Conservation (phyloP, 352 stramenopile genomes). For the Phytophthora citrophthora region DNA sequence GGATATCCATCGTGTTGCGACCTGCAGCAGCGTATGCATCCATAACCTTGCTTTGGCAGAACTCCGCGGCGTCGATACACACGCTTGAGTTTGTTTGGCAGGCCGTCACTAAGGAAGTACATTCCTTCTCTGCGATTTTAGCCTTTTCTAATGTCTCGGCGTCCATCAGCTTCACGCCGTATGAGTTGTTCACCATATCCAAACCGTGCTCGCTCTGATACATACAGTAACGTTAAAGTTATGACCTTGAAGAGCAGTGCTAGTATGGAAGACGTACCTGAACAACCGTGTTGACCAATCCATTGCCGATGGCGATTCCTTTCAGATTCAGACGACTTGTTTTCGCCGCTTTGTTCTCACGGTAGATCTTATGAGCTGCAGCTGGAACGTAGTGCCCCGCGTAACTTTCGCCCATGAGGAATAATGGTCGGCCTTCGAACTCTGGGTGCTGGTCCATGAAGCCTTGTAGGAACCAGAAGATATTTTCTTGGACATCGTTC, state of each 20-base stretch:
- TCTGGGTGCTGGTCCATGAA: slow-evolving; percentile 59
- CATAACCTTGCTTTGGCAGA: slow-evolving; percentile 33
- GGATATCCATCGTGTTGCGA: slow-evolving; percentile 70
- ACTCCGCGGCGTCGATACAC: slow-evolving; percentile 30
- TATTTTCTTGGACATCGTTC: slow-evolving; percentile 50
- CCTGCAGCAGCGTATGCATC: slow-evolving; percentile 18
- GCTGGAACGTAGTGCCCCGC: slow-evolving; percentile 62
- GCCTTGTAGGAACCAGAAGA: slow-evolving; percentile 57
- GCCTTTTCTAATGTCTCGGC: slow-evolving; percentile 28
- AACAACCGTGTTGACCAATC: slow-evolving; percentile 42
- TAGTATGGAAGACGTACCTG: slow-evolving; percentile 32
- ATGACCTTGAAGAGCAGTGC: background rate
- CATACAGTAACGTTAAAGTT: background rate
- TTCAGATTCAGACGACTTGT: slow-evolving; percentile 44
- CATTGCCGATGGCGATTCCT: slow-evolving; percentile 69
- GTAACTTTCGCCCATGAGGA: slow-evolving; percentile 65
- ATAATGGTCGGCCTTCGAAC: slow-evolving; percentile 51
- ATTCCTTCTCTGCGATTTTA: slow-evolving; percentile 29
- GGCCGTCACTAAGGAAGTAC: slow-evolving; percentile 35
- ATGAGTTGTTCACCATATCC: slow-evolving; percentile 69
- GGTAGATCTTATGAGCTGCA: slow-evolving; percentile 53
- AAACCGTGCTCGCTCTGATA: slow-evolving; percentile 37
- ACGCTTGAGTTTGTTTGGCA: slow-evolving; percentile 33
- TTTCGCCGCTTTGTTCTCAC: slow-evolving; percentile 38
- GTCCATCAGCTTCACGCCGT: slow-evolving; percentile 57